These are phyloP conservation scores for Venturia nashicola DNA, from an alignment of 2,329 filamentous ascomycete genomes.

Conservation along the genomic window DNA sequence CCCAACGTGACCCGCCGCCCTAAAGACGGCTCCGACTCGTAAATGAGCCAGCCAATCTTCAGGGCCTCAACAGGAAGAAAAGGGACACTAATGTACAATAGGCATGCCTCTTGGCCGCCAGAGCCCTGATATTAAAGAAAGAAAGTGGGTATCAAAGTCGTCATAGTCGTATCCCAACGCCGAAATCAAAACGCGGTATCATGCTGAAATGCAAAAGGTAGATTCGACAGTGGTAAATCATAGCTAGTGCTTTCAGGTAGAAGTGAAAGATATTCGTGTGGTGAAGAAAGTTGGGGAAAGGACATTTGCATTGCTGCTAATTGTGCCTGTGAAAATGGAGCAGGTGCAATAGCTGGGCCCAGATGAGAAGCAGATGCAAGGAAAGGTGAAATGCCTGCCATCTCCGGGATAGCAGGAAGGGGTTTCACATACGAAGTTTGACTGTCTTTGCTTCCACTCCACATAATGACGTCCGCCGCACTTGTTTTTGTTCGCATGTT, in stretches of 20 bases:
- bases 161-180: neutral
- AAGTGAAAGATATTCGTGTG: neutral
- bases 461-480: constrained; percentile 93
- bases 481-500: constrained; percentile 84
- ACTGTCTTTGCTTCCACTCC: constrained; percentile 90
- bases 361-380: neutral
- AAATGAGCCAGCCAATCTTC: constrained; percentile 7
- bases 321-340: neutral
- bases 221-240: neutral
- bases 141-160: neutral
- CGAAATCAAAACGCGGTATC: neutral
- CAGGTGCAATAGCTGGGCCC: neutral
- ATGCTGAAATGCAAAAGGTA: neutral
- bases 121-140: neutral
- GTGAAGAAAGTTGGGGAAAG: neutral
- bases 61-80: neutral
- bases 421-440: constrained; percentile 69
- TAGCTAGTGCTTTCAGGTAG: neutral
- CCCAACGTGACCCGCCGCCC: constrained; percentile 11
- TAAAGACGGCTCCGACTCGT: constrained; percentile 6
- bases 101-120: neutral
- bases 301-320: neutral
- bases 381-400: neutral
- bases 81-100: constrained; percentile 4
- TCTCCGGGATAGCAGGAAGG: constrained; percentile 6